phyloP scores from a whole-genome alignment of 2,329 filamentous ascomycete genomes.

The Cadophora malorum region DNA sequence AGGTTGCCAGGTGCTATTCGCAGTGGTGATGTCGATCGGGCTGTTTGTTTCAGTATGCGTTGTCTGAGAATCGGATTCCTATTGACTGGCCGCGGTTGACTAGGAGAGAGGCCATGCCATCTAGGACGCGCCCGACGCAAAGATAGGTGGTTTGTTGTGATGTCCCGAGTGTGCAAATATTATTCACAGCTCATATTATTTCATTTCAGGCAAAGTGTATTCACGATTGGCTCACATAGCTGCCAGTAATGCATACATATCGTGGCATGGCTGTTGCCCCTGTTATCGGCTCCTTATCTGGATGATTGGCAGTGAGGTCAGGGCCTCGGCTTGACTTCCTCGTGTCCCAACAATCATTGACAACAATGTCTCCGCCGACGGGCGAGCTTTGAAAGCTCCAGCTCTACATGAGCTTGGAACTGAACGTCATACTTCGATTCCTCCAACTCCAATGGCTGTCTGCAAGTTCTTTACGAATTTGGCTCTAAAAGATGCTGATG shows the following conservation, averaged over 20 bases:
- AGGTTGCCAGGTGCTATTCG: not conserved
- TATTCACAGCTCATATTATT: slow-evolving; percentile 13
- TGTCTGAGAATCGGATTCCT: slow-evolving; percentile 7
- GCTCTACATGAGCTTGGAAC: slow-evolving; percentile 41
- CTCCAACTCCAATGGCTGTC: no score
- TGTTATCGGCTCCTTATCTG: slow-evolving; percentile 12
- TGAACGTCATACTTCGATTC: slow-evolving; percentile 44
- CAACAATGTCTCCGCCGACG: slow-evolving; percentile 28
- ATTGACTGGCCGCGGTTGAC: slow-evolving; percentile 24
- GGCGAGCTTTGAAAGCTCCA: slow-evolving; percentile 30
- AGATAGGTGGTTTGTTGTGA: slow-evolving; percentile 17
- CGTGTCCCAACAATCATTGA: not conserved
- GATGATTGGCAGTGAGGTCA: not conserved
- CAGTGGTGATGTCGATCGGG: slow-evolving; percentile 21
- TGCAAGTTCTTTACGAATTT: no score
- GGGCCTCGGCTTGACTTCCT: slow-evolving; percentile 22
- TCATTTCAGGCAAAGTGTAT: not conserved
- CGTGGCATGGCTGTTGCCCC: not conserved
- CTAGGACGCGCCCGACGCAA: slow-evolving; percentile 24
- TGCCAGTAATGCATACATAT: not conserved
- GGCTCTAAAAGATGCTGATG: no score
- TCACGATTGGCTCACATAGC: not conserved
- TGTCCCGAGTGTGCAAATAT: not conserved
- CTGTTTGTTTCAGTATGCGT: slow-evolving; percentile 32
- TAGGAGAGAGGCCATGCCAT: slow-evolving; percentile 20